Evolutionary conservation across 495 filamentous ascomycete genomes (phyloP).

Genomic region (Neurospora sp.): DNA sequence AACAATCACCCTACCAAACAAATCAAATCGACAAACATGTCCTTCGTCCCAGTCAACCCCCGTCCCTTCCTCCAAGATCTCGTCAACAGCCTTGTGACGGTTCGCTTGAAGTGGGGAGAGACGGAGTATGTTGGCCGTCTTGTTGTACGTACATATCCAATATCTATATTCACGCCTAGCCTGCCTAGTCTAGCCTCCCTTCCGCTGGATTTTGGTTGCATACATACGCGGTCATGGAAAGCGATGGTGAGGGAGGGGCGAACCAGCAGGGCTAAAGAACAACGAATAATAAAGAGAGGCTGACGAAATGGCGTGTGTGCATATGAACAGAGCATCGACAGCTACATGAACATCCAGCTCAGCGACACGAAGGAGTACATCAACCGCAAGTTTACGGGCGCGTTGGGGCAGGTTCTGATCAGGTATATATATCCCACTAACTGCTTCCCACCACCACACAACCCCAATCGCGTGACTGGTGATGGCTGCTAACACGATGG

Average conservation of each 20-base stretch:
- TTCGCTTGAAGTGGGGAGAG: conserved; percentile 95
- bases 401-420: conserved; percentile 84
- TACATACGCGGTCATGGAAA: not conserved
- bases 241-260: too few relatives aligned
- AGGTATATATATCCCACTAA: conserved; percentile 38
- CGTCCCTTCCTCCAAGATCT: conserved; percentile 26
- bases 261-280: too few relatives aligned
- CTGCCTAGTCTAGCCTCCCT: too few relatives aligned
- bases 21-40: conserved; percentile 11
- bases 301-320: too few relatives aligned
- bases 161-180: too few relatives aligned
- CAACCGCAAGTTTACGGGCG: conserved; percentile 74
- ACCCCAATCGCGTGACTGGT: too few relatives aligned
- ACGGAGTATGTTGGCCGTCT: conserved; percentile 92
- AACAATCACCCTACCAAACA: not conserved
- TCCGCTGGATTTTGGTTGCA: not conserved
- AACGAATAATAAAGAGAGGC: too few relatives aligned
- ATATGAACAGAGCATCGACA: conserved; percentile 53
- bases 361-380: conserved; percentile 83
- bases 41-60: conserved; percentile 26
- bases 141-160: conserved; percentile 37
- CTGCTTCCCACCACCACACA: too few relatives aligned
- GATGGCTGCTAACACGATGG: too few relatives aligned
- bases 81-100: conserved; percentile 79
- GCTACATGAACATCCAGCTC: conserved; percentile 97